Conservation (phyloP, 31 red algal genomes). For the Pterothamnion heteromorphum region DNA sequence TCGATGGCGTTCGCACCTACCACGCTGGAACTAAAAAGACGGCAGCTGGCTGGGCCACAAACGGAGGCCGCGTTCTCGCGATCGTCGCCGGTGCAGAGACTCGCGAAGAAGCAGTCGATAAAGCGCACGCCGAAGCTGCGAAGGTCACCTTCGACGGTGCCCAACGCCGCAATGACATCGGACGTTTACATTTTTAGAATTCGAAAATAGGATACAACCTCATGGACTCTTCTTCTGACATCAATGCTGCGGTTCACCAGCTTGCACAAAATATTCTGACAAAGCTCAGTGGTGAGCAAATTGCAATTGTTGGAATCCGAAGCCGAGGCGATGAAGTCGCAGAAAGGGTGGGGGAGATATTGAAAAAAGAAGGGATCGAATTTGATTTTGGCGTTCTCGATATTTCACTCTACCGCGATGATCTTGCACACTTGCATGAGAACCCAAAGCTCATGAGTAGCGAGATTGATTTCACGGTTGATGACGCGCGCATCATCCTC, state of each 20-base stretch:
- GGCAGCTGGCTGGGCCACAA: not conserved
- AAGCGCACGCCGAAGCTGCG: not conserved
- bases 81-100: constrained; percentile 1
- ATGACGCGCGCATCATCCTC: not conserved
- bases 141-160: not conserved
- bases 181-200: not conserved
- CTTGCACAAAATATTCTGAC: too few relatives aligned
- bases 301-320: too few relatives aligned
- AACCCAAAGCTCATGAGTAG: not conserved
- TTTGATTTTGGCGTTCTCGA: not conserved
- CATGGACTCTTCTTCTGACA: too few relatives aligned
- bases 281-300: too few relatives aligned
- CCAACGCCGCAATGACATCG: not conserved
- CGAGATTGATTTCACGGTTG: not conserved
- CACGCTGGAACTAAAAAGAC: constrained; percentile 19
- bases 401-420: not conserved
- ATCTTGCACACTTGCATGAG: not conserved
- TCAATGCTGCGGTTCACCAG: too few relatives aligned
- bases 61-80: constrained; percentile 19
- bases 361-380: too few relatives aligned
- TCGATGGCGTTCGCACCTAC: not conserved
- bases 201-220: too few relatives aligned
- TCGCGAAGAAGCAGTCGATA: not conserved
- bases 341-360: too few relatives aligned
- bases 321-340: too few relatives aligned